Percentiles rank a stretch among this genome's conserved stretches.
Evolutionary conservation across 169 alveolate species (phyloP).

Genomic region (Babesia ovata): DNA sequence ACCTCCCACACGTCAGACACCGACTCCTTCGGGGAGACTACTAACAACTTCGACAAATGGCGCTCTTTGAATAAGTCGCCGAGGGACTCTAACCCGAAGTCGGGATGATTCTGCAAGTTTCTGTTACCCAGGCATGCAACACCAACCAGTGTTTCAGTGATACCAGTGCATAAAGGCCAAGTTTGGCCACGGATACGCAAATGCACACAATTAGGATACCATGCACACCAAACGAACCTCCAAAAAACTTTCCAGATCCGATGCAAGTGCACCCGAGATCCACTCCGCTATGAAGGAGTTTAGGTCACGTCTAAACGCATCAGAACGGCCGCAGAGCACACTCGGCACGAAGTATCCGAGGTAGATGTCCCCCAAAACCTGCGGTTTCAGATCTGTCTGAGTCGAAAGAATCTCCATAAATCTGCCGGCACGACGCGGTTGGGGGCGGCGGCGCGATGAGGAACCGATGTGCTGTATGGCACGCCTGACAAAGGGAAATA

Average conservation of each 20-base stretch:
- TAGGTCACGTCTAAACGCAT: conserved; percentile 36
- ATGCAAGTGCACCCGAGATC: background rate
- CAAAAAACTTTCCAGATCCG: conserved; percentile 13
- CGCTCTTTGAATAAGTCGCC: conserved; percentile 27
- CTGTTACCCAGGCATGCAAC: background rate
- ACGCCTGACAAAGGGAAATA: background rate
- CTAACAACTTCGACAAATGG: conserved; percentile 39
- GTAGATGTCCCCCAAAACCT: conserved; percentile 51
- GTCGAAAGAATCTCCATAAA: conserved; percentile 43
- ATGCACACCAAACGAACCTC: background rate
- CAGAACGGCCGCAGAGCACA: conserved; percentile 61
- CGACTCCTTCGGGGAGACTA: conserved; percentile 41
- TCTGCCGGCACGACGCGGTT: conserved; percentile 10
- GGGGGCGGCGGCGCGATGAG: conserved; percentile 4
- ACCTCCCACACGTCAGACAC: conserved; percentile 55
- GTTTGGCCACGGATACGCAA: background rate
- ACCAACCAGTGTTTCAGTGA: background rate
- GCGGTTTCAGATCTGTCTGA: background rate
- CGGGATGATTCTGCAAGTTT: conserved; percentile 29
- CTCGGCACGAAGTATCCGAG: conserved; percentile 64
- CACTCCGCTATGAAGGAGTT: conserved; percentile 27
- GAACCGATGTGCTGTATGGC: background rate
- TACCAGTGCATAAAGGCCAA: background rate
- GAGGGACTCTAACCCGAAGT: conserved; percentile 37
- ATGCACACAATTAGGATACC: background rate